These are phyloP conservation scores for Leptographium procerum DNA, from an alignment of 2,329 filamentous ascomycete genomes.

Conservation along the genomic window DNA sequence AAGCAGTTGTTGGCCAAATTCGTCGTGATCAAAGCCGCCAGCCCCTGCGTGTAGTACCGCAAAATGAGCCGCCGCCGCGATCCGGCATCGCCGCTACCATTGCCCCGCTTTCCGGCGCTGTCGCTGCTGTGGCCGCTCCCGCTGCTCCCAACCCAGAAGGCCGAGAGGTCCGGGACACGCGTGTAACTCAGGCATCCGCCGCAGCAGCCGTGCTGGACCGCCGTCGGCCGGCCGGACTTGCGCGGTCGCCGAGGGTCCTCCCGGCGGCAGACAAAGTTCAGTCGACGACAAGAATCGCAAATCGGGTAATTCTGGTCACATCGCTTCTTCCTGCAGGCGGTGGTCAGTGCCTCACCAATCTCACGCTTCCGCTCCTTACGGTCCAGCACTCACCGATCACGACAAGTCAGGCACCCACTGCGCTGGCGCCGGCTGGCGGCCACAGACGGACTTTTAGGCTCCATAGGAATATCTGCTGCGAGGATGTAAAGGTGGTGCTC, in stretches of 20 bases:
- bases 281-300: background rate
- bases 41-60: background rate
- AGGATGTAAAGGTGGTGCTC: too few species aligned
- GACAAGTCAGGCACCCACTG: background rate
- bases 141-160: too few species aligned
- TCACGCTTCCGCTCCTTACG: background rate
- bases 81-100: background rate
- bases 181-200: too few species aligned
- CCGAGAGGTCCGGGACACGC: too few species aligned
- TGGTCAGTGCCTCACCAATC: conserved; percentile 5
- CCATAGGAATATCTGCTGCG: too few species aligned
- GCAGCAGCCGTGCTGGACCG: too few species aligned
- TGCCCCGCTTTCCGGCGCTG: background rate
- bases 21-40: background rate
- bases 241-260: background rate
- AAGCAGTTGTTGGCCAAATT: background rate
- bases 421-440: background rate
- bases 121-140: too few species aligned
- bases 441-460: too few species aligned
- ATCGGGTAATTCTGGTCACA: background rate
- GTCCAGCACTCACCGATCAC: background rate
- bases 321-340: background rate
- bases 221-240: background rate
- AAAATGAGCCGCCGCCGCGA: background rate
- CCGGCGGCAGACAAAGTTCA: background rate